Evolutionary conservation across 768 basidiomycete genomes (phyloP).

Genomic region (Boletus eberwhitei): DNA sequence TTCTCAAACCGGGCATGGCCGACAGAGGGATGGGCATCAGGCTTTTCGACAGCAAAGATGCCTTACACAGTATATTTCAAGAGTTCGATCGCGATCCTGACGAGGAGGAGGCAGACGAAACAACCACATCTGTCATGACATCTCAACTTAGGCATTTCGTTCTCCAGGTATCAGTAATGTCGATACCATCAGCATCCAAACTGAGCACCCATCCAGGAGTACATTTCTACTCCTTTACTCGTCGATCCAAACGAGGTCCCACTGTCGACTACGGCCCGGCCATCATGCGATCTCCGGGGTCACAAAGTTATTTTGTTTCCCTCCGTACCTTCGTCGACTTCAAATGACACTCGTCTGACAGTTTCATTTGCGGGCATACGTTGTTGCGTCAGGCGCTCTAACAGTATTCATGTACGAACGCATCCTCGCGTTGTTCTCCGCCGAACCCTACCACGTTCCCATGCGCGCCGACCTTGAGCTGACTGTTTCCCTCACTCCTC

Average conservation of each 20-base stretch:
- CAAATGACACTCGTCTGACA: conserved; percentile 34
- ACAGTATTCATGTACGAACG: conserved; percentile 78
- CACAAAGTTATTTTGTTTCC: conserved; percentile 50
- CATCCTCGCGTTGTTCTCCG: conserved; percentile 86
- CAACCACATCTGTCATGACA: conserved; percentile 59
- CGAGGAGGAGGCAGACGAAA: conserved; percentile 44
- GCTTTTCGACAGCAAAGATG: conserved; percentile 75
- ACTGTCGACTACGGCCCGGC: conserved; percentile 15
- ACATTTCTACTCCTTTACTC: conserved; percentile 73
- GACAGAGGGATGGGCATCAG: conserved; percentile 95
- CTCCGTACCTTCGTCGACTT: background rate
- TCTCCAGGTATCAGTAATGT: conserved; percentile 63
- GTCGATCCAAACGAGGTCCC: conserved; percentile 59
- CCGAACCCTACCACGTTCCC: conserved; percentile 61
- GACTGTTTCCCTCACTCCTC: conserved; percentile 48
- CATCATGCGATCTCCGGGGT: conserved; percentile 36
- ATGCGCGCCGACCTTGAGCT: conserved; percentile 24
- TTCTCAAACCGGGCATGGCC: conserved; percentile 96
- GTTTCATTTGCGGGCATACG: conserved; percentile 95
- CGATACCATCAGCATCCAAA: conserved; percentile 1
- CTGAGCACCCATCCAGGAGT: conserved; percentile 58
- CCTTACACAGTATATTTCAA: conserved; percentile 71
- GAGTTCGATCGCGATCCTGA: conserved; percentile 67
- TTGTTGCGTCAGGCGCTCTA: conserved; percentile 71
- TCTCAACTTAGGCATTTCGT: conserved; percentile 95